Evolutionary conservation across 1,139 yeast genomes (phyloP).

Genomic region (Debaryomyces subglobosus): DNA sequence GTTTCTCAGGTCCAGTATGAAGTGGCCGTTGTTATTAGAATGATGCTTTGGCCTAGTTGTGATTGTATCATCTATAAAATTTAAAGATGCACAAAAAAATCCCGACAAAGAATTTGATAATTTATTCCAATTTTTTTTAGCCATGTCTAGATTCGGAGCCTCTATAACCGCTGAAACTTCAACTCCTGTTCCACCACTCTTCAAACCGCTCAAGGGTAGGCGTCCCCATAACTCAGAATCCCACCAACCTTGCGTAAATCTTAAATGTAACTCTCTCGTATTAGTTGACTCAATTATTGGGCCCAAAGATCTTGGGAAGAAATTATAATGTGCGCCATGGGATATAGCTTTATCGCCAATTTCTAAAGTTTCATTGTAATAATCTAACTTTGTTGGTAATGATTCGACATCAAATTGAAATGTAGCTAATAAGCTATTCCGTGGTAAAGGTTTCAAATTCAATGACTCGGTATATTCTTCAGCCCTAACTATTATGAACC

Average conservation of each 20-base stretch:
- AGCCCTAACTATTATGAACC: not conserved
- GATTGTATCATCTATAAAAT: conserved; percentile 78
- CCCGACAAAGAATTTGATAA: conserved; percentile 84
- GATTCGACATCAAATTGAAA: conserved; percentile 70
- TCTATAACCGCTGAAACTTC: conserved; percentile 89
- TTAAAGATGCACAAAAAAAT: conserved; percentile 91
- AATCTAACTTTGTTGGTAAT: conserved; percentile 33
- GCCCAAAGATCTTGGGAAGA: conserved; percentile 81
- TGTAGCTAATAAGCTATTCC: conserved; percentile 67
- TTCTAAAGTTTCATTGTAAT: conserved; percentile 26
- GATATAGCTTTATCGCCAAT: conserved; percentile 4
- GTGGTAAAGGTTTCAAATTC: conserved; percentile 66
- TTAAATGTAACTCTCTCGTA: conserved; percentile 74
- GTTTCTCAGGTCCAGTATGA: conserved; percentile 29
- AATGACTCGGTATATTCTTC: conserved; percentile 57
- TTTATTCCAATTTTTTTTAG: conserved; percentile 67
- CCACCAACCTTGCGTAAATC: conserved; percentile 97
- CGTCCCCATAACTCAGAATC: conserved; percentile 88
- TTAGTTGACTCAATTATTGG: conserved; percentile 71
- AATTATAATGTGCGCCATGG: conserved; percentile 56
- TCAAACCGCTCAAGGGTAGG: conserved; percentile 70
- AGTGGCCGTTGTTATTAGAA: conserved; percentile 14
- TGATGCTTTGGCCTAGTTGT: conserved; percentile 69
- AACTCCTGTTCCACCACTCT: conserved; percentile 93
- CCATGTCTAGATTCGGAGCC: conserved; percentile 57